Base-by-base conservation (phyloP, 768 basidiomycete species). In the Kockovaella imperatae region DNA sequence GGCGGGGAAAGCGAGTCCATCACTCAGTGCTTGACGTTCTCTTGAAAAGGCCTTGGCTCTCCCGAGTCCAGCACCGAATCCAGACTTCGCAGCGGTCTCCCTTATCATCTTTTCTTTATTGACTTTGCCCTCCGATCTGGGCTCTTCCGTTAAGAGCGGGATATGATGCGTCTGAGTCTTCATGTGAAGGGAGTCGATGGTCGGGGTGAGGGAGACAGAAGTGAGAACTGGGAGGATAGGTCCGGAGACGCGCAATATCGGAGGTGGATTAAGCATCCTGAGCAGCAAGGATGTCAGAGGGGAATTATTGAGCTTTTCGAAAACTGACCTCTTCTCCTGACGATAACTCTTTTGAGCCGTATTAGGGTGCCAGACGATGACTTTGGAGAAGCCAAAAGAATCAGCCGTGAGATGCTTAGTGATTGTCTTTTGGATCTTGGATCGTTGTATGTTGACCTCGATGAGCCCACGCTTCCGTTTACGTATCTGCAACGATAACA, bases 281-380 rank as follows among this genome's bases (percentile, higher is more conserved):
- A 1, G 20, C 25, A 57, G 48, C 32, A 39, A 20, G 18, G 6
- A 38, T 14, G 43, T 20, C 6, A 34, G 28, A 21, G 8, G 15
- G 18, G 8, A 23, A 13, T 35, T 14, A 14, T 4, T 11, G 10
- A 20, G 26, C n/a, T n/a, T n/a, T n/a, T 47, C 11, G 8, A 15
- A 7, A 35, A 38, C 57, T 29, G 21, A 62, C 49, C 90, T 83
- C 71, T 91, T 90, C 75, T 95, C 90, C 70, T 84, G 87, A 43
- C 87, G 87, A 67, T 95, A 95, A 10, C 87, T 90, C 74, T 95
- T 95, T 74, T 95, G 90, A 1, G 87, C 90, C 42, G 90, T 87
- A 26, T 86, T 87, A 21, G 89, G 87, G 64, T 93, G 89, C 45
- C 90, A 77, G 58, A 70, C 49, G 23, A 63, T 57, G 17, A 70